Percentiles rank a stretch among this genome's conserved stretches.
Evolutionary conservation across 2,329 filamentous ascomycete species (phyloP).

Genomic region (Aspergillus awamori): DNA sequence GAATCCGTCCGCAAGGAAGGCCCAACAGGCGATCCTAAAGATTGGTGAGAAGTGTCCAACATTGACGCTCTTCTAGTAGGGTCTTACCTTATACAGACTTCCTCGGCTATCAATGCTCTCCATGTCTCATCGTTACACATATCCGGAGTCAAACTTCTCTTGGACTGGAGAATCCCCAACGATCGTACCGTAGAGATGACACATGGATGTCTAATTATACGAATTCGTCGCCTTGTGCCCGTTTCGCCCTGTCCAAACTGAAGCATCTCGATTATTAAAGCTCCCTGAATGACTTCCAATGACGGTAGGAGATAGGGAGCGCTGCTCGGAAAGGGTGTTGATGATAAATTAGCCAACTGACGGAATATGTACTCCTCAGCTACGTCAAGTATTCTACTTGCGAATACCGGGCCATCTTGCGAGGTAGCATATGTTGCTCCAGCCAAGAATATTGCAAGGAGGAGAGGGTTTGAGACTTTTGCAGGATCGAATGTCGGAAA

Average conservation of each 20-base stretch:
- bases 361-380: conserved; percentile 37
- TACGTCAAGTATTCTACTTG: conserved; percentile 29
- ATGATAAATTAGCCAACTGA: conserved; percentile 25
- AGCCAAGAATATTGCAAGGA: conserved; percentile 33
- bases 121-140: conserved; percentile 26
- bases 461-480: conserved; percentile 27
- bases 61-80: not conserved
- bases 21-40: conserved; percentile 31
- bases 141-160: conserved; percentile 19
- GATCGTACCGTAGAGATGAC: conserved; percentile 34
- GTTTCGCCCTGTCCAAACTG: conserved; percentile 35
- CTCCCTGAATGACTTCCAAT: conserved; percentile 32
- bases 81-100: conserved; percentile 29
- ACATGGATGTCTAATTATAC: conserved; percentile 35
- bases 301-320: conserved; percentile 14
- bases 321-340: conserved; percentile 11
- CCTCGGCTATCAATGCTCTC: conserved; percentile 29
- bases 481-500: conserved; percentile 36
- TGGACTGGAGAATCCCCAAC: conserved; percentile 31
- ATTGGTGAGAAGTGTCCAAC: not conserved
- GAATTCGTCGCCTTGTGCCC: conserved; percentile 34
- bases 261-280: conserved; percentile 37
- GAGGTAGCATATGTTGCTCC: conserved; percentile 32
- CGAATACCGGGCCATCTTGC: conserved; percentile 20
- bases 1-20: conserved; percentile 37